Conservation (phyloP, 257 asterid genomes). For the Forsythia viridissima region DNA sequence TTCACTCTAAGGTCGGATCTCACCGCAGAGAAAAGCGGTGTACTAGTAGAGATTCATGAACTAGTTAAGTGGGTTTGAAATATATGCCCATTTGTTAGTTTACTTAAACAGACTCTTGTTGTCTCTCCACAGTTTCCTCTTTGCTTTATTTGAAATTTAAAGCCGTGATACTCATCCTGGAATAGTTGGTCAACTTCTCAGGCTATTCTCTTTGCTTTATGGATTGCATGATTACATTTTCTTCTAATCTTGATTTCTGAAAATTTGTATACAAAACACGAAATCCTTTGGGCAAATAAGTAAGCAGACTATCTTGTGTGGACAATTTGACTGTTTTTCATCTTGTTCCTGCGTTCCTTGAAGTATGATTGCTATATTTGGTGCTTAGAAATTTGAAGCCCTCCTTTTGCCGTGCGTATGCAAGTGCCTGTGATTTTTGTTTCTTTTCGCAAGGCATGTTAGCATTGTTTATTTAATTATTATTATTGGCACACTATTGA, state of each 20-base stretch:
- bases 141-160: neutral
- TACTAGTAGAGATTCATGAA: neutral
- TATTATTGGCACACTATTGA: neutral
- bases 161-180: neutral
- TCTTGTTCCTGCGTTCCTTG: neutral
- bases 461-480: neutral
- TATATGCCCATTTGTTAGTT: slow-evolving; percentile 12
- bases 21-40: too few species aligned
- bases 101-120: neutral
- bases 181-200: neutral
- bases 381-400: neutral
- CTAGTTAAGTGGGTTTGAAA: neutral
- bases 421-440: neutral
- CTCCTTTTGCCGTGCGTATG: neutral
- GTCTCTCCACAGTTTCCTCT: neutral
- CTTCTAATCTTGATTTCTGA: neutral
- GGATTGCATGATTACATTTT: neutral
- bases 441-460: neutral
- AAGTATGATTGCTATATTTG: neutral
- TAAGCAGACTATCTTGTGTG: neutral
- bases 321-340: neutral
- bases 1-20: too few species aligned
- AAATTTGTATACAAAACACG: neutral
- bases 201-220: neutral
- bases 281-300: neutral